Base-by-base conservation (phyloP, 306 rosid genomes). In the Prosopis cineraria region DNA sequence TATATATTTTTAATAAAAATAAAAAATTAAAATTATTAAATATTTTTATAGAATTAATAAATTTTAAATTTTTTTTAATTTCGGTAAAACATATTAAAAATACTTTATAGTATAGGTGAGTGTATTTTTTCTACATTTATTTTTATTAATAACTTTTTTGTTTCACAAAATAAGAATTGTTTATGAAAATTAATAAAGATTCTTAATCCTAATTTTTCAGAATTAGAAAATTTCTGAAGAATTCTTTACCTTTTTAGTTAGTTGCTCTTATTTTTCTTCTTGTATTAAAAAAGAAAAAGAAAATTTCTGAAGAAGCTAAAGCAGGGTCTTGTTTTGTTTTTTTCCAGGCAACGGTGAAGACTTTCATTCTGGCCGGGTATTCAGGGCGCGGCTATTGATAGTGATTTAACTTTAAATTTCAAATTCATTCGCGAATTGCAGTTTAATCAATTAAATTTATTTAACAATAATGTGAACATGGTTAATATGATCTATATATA, bases 341-440 rank as follows among this genome's bases (percentile, higher is more conserved):
- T 56, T 25, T 25, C 19, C 10, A 12, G 33, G 5, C 64, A 56
- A 1, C 3, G 0, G 16, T 9, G 45, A 36, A n/a, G 6, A 34
- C 16, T 36, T 36, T 65, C 25, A 14, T 33, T 36, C 17, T 3
- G 29, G 17, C 30, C 70, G 19, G 47, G 70, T 10, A 66, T 39
- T 3, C 9, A 11, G 50, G 48, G 71, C 50, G 17, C 22, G 47
- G 29, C 7, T 19, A 68, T 20, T 65, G 34, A 66, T 37, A 67
- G 48, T 40, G 22, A 41, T 68, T 68, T 5, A 36, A 68, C 5
- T 68, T 40, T 41, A 24, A 68, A 68, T 68, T 68, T 68, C 72
- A 68, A 68, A 40, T 22, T 16, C 50, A 39, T 66, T 22, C 6
- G 72, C 3, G 70, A 36, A 9, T 5, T 8, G 41, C 19, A 20